Percentiles rank a stretch among this genome's conserved stretches.
These are phyloP conservation scores for Zymoseptoria ardabiliae DNA, from an alignment of 2,329 filamentous ascomycete species.

Conservation along the genomic window DNA sequence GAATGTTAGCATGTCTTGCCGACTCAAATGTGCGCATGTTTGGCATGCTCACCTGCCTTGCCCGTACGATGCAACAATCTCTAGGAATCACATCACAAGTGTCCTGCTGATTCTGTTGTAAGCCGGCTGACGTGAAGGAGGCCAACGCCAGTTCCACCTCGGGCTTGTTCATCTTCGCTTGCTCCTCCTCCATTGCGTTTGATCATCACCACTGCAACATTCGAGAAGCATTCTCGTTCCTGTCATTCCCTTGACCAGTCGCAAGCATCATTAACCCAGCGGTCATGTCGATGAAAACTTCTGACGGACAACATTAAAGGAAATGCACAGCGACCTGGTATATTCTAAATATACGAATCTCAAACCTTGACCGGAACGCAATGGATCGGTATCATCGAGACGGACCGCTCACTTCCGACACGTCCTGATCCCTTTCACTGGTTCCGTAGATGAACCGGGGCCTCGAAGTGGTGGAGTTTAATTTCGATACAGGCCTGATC, in stretches of 20 bases:
- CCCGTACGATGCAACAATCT: too few relatives aligned
- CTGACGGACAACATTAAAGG: not conserved
- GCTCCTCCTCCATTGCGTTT: not conserved
- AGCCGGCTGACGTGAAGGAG: not conserved
- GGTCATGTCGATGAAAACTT: not conserved
- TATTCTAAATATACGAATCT: not conserved
- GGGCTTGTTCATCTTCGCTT: not conserved
- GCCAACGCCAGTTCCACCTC: not conserved
- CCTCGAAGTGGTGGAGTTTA: not conserved
- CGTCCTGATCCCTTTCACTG: too few relatives aligned
- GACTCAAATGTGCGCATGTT: too few relatives aligned
- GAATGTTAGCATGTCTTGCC: too few relatives aligned
- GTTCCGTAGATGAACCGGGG: not conserved
- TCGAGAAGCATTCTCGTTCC: not conserved
- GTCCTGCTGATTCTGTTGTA: too few relatives aligned
- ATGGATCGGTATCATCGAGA: not conserved
- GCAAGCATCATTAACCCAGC: not conserved
- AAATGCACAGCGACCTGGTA: not conserved
- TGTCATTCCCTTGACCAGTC: not conserved
- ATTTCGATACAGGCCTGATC: not conserved
- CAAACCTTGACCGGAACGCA: not conserved
- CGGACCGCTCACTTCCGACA: too few relatives aligned
- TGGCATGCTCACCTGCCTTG: too few relatives aligned
- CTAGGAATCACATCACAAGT: too few relatives aligned
- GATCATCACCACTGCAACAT: not conserved